phyloP scores from a whole-genome alignment of 352 stramenopile species.

The Hyaloperonospora brassicae region DNA sequence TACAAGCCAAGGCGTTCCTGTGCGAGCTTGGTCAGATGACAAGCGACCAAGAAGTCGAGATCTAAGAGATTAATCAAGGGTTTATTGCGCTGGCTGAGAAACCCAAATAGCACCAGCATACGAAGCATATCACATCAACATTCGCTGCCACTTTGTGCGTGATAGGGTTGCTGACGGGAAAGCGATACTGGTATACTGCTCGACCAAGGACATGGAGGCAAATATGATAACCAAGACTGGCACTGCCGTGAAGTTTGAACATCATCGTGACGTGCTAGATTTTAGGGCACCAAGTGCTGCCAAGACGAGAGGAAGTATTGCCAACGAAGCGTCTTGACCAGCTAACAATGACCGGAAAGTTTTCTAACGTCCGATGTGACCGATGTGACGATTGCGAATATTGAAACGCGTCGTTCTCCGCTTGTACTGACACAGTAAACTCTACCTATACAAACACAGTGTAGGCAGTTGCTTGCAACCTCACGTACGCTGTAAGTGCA shows the following conservation, averaged over 20 bases:
- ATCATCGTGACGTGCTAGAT: neutral
- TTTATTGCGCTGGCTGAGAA: constrained; percentile 8
- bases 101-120: neutral
- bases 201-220: neutral
- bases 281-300: neutral
- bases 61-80: constrained; percentile 21
- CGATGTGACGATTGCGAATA: no score
- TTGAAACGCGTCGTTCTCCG: no score
- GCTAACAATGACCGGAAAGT: no score
- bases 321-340: no score
- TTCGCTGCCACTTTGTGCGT: neutral
- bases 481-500: no score
- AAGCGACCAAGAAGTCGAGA: constrained; percentile 7
- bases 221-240: neutral
- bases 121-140: neutral
- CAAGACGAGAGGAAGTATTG: neutral
- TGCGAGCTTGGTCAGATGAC: constrained; percentile 11
- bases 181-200: neutral
- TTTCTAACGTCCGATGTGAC: no score
- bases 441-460: no score
- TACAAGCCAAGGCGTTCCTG: constrained; percentile 17
- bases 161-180: neutral
- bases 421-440: no score
- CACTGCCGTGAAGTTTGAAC: neutral
- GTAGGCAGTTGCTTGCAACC: no score